phyloP scores from a whole-genome alignment of 2,329 filamentous ascomycete species.

The Aspergillus tanneri region DNA sequence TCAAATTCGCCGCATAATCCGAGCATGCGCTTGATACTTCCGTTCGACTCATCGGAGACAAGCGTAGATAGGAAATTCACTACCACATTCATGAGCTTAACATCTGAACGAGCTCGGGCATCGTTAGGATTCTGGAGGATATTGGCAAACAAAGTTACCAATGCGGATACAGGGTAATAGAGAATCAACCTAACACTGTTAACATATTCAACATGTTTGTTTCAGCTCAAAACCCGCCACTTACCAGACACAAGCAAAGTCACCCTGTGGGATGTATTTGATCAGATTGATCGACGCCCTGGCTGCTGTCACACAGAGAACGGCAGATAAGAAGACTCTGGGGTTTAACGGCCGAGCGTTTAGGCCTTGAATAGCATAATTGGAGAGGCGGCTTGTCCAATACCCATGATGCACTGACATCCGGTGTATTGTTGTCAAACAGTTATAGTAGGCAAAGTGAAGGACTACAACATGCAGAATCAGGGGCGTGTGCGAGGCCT shows the following conservation, averaged over 20 bases:
- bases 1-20: constrained; percentile 95
- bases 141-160: constrained; percentile 94
- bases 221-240: constrained; percentile 31
- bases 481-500: constrained; percentile 85
- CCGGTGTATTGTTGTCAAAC: constrained; percentile 92
- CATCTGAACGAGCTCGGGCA: constrained; percentile 79
- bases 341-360: constrained; percentile 91
- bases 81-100: constrained; percentile 87
- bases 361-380: constrained; percentile 90
- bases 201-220: constrained; percentile 7
- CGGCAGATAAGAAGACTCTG: constrained; percentile 88
- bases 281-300: constrained; percentile 89
- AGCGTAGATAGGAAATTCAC: constrained; percentile 89
- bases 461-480: constrained; percentile 91
- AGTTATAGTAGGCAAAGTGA: constrained; percentile 98
- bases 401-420: constrained; percentile 98
- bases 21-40: constrained; percentile 90
- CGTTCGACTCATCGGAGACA: constrained; percentile 83
- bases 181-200: constrained; percentile 67
- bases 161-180: constrained; percentile 92
- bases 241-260: constrained; percentile 93
- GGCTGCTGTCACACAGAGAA: constrained; percentile 87
- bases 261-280: constrained; percentile 93
- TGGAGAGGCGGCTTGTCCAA: constrained; percentile 92
- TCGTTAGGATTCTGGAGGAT: constrained; percentile 95